Base-by-base conservation (phyloP, 1,284 basidiomycete genomes). In the Microbotryum lychnidis-dioicae region DNA sequence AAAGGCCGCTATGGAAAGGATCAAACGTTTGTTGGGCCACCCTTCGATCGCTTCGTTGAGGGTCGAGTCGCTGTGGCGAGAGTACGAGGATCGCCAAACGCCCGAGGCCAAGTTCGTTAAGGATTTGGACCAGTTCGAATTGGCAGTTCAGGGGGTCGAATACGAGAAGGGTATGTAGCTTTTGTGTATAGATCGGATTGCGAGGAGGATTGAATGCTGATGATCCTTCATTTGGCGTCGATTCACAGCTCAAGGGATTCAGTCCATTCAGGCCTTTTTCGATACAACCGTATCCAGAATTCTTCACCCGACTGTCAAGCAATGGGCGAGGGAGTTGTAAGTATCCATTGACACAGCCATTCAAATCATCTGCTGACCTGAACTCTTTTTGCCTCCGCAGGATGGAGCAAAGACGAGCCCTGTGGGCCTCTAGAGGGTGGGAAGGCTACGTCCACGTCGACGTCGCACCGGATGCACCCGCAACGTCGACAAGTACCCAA, bases 121-220 rank as follows among this genome's bases (percentile, higher is more conserved):
- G 81, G 92, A 98, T 74, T 80, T 97, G 14, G 94, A 98, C 74
- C 81, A 91, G 14, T 86, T 97, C 63, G 94, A 98, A 75, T 87
- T 98, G 81, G 87, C 89, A 4, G 79, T 88, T 10, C 81, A 82
- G 71, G 80, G 77, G 0, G 76, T 80, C 44, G 81, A 82, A 70
- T 82, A 80, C 65, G 79, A 80, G 69, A 67, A 76, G 64, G 74
- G 78, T 79, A 52, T 70, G 79, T 73, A 7, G 2, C 50, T 14
- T n/a, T 14, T 9, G 4, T 20, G 27, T 27, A 23, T 54, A 18
- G 2, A 45, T 2, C 14, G n/a, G 8, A 9, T 10, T 9, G 27
- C 37, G 20, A 25, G 20, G 23, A 48, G 2, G 21, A 27, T 4
- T 27, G 27, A 27, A 27, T 49, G 21, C n/a, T 49, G 48, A 49